Evolutionary conservation across 345 rosid species (phyloP).

Genomic region (Camelina hispida): DNA sequence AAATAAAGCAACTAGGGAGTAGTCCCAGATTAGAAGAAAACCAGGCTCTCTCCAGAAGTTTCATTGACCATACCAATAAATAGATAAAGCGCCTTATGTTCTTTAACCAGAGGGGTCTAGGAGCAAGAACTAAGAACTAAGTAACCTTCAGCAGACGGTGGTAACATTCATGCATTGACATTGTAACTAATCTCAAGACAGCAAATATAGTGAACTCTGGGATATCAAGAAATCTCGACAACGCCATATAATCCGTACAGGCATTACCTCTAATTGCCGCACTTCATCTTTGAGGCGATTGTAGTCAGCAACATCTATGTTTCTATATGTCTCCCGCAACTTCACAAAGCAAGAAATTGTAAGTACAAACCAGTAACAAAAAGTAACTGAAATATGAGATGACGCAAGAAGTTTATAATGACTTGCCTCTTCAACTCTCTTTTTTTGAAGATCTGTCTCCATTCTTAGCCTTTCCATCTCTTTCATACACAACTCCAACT

Average conservation of each 20-base stretch:
- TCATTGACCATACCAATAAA: constrained; percentile 23
- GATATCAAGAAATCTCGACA: constrained; percentile 30
- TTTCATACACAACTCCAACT: constrained; percentile 70
- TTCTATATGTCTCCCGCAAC: constrained; percentile 73
- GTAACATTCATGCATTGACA: constrained; percentile 25
- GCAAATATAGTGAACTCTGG: constrained; percentile 4
- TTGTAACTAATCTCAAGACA: constrained; percentile 3
- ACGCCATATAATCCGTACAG: constrained; percentile 17
- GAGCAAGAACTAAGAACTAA: constrained; percentile 16
- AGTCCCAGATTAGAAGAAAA: constrained; percentile 7
- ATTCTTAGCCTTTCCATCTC: constrained; percentile 66
- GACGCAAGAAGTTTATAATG: constrained; percentile 27
- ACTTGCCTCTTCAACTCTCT: constrained; percentile 76
- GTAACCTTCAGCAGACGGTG: constrained; percentile 25
- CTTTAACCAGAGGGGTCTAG: constrained; percentile 19
- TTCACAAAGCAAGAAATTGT: constrained; percentile 45
- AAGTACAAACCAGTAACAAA: constrained; percentile 23
- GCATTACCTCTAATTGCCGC: constrained; percentile 64
- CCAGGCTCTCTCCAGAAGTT: constrained; percentile 13
- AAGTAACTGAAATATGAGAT: constrained; percentile 27
- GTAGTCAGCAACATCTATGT: constrained; percentile 77
- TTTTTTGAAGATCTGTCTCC: constrained; percentile 68
- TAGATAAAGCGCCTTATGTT: neutral
- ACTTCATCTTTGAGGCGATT: constrained; percentile 70
- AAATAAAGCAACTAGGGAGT: constrained; percentile 15